Evolutionary conservation across 768 basidiomycete species (phyloP), one percentile per base, ranked within the genome.

Genomic region (Russula virescens): DNA sequence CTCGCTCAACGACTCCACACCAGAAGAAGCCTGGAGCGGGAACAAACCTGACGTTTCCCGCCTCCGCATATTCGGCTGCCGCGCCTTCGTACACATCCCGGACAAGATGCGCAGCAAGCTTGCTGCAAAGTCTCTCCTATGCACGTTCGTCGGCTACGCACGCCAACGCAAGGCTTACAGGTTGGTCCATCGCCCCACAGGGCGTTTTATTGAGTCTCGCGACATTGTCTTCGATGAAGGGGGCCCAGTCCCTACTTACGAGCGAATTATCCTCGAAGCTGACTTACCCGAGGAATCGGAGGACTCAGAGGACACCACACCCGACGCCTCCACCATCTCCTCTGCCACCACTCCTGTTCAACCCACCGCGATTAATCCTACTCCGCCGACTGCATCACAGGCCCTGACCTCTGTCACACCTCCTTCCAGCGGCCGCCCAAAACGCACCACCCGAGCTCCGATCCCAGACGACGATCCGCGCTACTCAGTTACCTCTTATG

Each of bases 1-100:
- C 6, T 58, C 65, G 0, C 63, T 69, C 28, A 42, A 55, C 0
- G 61, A 67, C 26, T 26, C 40, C 8, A 70, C 68, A 0, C 68
- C 69, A 2, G 38, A 63, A 14, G 57, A 70, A 43, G 50, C 57
- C 1, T 69, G 42, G 59, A 66, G 50, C 5, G 60, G 62, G 0
- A 57, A 38, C 21, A 69, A 62, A 28, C 69, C 69, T 0, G 26
- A 66, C 19, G 48, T 68, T n/a, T 42, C 60, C 0, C 48, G 62
- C 25, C 31, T 69, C 1, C 43, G 63, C 10, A 42, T 59, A 13
- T 69, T 69, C 16, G 58, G 68, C 3, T 60, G 63, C 54, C 25
- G 35, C 2, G 63, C 47, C 21, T 48, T 13, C 13, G 25, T 48
- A 2, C 47, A 48, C 25, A 26, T 48, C 9, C 47, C 47, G n/a